phyloP scores from a whole-genome alignment of 2,329 filamentous ascomycete species.

The Aspergillus pseudoviridinutans region DNA sequence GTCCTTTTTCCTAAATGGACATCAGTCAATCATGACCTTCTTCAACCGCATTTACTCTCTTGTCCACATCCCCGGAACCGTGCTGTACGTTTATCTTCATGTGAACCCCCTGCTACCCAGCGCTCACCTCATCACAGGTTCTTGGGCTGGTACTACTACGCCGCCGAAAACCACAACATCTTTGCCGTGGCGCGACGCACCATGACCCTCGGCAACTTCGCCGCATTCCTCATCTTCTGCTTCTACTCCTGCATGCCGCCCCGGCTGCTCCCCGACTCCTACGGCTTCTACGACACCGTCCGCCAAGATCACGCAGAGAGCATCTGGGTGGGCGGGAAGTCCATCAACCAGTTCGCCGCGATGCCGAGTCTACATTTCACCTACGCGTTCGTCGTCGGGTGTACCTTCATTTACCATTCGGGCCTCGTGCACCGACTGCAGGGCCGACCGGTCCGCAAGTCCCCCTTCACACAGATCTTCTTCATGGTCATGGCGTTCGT shows the following conservation, averaged over 20 bases:
- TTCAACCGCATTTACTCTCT: conserved; percentile 50
- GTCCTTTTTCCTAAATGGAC: conserved; percentile 42
- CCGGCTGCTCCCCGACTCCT: conserved; percentile 56
- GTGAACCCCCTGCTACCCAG: background rate
- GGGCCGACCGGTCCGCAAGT: conserved; percentile 40
- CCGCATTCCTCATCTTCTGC: conserved; percentile 60
- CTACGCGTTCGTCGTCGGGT: conserved; percentile 54
- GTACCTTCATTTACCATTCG: conserved; percentile 52
- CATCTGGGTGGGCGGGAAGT: conserved; percentile 54
- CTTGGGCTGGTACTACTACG: conserved; percentile 42
- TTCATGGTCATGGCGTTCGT: conserved; percentile 45
- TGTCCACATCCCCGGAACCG: conserved; percentile 50
- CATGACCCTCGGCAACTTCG: conserved; percentile 59
- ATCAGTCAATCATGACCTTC: conserved; percentile 41
- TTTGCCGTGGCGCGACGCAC: conserved; percentile 57
- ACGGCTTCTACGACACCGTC: conserved; percentile 60
- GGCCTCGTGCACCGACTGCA: conserved; percentile 46
- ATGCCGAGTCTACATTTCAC: conserved; percentile 58
- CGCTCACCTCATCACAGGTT: conserved; percentile 20
- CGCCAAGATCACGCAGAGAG: conserved; percentile 52
- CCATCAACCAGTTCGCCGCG: conserved; percentile 56
- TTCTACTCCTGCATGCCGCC: conserved; percentile 63
- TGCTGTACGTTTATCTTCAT: conserved; percentile 42
- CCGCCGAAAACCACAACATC: conserved; percentile 42
- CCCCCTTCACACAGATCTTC: conserved; percentile 39